Conservation (phyloP, 2,329 filamentous ascomycete genomes). For the Aspergillus sp. region DNA sequence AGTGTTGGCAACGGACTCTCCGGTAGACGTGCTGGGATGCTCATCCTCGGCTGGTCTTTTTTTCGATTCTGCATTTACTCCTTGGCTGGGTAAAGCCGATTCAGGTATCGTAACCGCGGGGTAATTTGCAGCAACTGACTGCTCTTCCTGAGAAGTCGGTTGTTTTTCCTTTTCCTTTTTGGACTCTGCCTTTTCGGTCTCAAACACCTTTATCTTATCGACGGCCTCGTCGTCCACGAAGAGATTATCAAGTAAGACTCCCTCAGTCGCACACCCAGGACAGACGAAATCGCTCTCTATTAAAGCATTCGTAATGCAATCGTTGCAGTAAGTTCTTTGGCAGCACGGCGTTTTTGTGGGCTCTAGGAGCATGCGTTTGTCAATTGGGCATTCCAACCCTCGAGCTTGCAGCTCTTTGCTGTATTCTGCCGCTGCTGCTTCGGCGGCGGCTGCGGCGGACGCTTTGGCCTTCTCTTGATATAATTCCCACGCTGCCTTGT, state of each 20-base stretch:
- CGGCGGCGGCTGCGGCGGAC: conserved; percentile 76
- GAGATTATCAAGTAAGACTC: conserved; percentile 90
- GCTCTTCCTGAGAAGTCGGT: conserved; percentile 25
- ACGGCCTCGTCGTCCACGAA: conserved; percentile 76
- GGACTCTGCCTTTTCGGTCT: conserved; percentile 52
- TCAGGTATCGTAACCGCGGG: conserved; percentile 16
- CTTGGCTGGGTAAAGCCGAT: conserved; percentile 31
- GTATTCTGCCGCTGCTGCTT: conserved; percentile 72
- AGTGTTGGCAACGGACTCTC: conserved; percentile 37
- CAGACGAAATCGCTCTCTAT: conserved; percentile 98
- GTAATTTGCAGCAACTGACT: conserved; percentile 19
- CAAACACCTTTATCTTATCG: conserved; percentile 74
- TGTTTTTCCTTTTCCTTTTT: conserved; percentile 45
- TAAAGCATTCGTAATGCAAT: conserved; percentile 98
- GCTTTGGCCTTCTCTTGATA: conserved; percentile 93
- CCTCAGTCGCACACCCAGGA: conserved; percentile 85
- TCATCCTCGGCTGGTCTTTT: conserved; percentile 82
- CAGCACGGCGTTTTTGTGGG: conserved; percentile 99
- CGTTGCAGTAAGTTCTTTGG: conserved; percentile 97
- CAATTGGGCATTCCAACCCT: conserved; percentile 89
- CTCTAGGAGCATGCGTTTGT: conserved; percentile 97
- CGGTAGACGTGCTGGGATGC: conserved; percentile 52
- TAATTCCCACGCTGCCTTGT: conserved; percentile 94
- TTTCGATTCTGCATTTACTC: conserved; percentile 53
- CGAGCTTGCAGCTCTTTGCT: conserved; percentile 85